phyloP scores from a whole-genome alignment of 164 flowering plant species.

The Malania oleifera region DNA sequence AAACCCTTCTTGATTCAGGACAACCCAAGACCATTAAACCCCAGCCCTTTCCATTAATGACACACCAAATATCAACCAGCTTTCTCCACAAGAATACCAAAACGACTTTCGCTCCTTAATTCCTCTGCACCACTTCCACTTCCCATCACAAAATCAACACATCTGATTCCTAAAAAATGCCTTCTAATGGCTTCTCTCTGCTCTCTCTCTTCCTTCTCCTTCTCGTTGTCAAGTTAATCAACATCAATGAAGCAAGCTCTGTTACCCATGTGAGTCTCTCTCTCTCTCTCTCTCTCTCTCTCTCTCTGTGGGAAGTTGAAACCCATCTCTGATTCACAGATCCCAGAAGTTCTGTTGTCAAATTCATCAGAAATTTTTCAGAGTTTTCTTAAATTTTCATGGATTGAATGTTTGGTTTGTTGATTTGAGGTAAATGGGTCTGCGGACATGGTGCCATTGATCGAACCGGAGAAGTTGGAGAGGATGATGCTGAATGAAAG shows the following conservation, averaged over 20 bases:
- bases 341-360: constrained; percentile 9
- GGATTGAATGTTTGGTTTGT: constrained; percentile 14
- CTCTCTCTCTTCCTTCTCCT: constrained; percentile 26
- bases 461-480: constrained; percentile 29
- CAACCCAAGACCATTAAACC: too few relatives aligned
- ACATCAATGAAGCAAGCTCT: constrained; percentile 15
- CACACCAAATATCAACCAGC: too few relatives aligned
- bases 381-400: constrained; percentile 3
- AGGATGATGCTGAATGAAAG: constrained; percentile 52
- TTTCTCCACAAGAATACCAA: too few relatives aligned
- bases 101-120: too few relatives aligned
- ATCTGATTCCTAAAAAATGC: constrained; percentile 12
- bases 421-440: constrained; percentile 33
- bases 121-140: not conserved
- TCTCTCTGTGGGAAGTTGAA: too few relatives aligned
- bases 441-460: constrained; percentile 48
- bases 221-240: constrained; percentile 10
- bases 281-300: not conserved
- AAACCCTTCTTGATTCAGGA: too few relatives aligned
- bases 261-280: constrained; percentile 24
- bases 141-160: not conserved
- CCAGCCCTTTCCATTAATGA: too few relatives aligned
- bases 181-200: constrained; percentile 7
- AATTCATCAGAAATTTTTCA: not conserved
- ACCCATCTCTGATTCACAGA: constrained; percentile 11